phyloP scores from a whole-genome alignment of 2,329 filamentous ascomycete genomes.

The Botrytis fragariae region DNA sequence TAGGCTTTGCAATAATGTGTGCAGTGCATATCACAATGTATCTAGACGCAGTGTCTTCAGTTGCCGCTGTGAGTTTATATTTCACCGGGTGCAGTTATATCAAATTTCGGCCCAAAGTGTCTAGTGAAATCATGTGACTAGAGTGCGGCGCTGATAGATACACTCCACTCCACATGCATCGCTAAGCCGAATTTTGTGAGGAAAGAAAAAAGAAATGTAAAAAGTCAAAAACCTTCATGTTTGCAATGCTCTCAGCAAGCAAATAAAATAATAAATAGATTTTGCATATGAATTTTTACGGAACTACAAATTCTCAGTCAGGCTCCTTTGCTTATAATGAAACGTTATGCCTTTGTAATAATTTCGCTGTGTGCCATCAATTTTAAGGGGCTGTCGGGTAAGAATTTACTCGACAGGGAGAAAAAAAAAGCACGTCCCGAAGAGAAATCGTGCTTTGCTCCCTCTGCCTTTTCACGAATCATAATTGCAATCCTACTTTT shows the following conservation, averaged over 20 bases:
- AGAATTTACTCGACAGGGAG: neutral
- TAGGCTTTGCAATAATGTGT: too few relatives aligned
- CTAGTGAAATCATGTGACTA: too few relatives aligned
- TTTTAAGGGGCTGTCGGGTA: neutral
- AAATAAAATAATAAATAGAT: neutral
- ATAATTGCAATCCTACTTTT: neutral
- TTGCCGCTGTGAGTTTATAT: too few relatives aligned
- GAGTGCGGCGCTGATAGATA: fast-evolving
- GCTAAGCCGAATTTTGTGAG: neutral
- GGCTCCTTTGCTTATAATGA: neutral
- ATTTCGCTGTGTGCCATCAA: neutral
- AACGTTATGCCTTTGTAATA: neutral
- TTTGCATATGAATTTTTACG: neutral
- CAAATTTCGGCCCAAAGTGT: too few relatives aligned
- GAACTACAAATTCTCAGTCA: neutral
- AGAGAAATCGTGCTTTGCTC: neutral
- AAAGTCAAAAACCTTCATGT: neutral
- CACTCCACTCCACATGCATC: neutral
- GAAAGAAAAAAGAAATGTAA: too few relatives aligned
- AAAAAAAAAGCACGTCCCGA: neutral
- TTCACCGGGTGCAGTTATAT: too few relatives aligned
- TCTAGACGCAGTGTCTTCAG: too few relatives aligned
- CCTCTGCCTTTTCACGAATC: neutral
- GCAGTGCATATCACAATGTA: too few relatives aligned
- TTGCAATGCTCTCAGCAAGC: neutral